Evolutionary conservation across 2,329 filamentous ascomycete species (phyloP).

Genomic region (Emergomyces pasteurianus): DNA sequence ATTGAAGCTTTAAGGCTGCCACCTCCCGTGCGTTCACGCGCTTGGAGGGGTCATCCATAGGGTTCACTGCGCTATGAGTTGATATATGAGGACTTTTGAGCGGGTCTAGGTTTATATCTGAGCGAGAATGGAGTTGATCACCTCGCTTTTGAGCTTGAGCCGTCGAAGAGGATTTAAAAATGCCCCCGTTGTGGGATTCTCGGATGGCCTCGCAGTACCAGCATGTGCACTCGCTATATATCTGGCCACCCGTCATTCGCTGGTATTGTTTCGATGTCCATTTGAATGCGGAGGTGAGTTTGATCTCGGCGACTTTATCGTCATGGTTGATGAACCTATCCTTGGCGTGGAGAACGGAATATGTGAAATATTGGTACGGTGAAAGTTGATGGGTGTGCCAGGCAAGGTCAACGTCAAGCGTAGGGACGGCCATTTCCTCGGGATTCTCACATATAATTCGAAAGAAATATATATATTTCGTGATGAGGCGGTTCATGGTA

Average conservation of each 20-base stretch:
- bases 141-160: slow-evolving; percentile 42
- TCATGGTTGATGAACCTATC: slow-evolving; percentile 63
- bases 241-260: slow-evolving; percentile 46
- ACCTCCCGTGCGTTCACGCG: slow-evolving; percentile 8
- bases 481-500: slow-evolving; percentile 53
- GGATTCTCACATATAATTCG: slow-evolving; percentile 28
- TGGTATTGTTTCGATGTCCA: slow-evolving; percentile 63
- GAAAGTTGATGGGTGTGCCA: slow-evolving; percentile 65
- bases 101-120: slow-evolving; percentile 35
- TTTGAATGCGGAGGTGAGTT: slow-evolving; percentile 54
- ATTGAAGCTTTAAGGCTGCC: neutral
- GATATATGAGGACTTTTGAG: slow-evolving; percentile 58
- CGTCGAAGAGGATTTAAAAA: slow-evolving; percentile 30
- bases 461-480: slow-evolving; percentile 40
- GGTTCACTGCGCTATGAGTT: slow-evolving; percentile 54
- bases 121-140: slow-evolving; percentile 33
- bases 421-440: slow-evolving; percentile 23
- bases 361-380: slow-evolving; percentile 50
- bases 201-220: slow-evolving; percentile 73
- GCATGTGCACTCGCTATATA: slow-evolving; percentile 68
- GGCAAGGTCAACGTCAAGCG: slow-evolving; percentile 26
- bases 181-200: slow-evolving; percentile 38
- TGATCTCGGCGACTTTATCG: slow-evolving; percentile 64
- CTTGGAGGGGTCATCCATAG: slow-evolving; percentile 7
- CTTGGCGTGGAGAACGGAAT: slow-evolving; percentile 36